Evolutionary conservation across 176 grass and related monocot genomes (phyloP).

Genomic region (Triticum turgidum): DNA sequence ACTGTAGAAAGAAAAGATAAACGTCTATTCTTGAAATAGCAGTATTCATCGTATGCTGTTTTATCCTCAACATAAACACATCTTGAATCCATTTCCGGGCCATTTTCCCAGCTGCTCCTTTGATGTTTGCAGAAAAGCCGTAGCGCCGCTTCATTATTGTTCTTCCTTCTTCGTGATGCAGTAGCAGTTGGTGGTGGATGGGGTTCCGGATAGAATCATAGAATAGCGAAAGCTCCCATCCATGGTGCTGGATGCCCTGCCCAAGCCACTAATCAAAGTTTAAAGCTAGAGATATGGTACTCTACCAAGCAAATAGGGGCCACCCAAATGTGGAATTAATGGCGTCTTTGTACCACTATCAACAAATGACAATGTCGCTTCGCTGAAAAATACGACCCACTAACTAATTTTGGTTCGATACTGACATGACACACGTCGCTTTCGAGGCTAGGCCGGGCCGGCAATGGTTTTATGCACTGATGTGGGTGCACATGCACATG

Average conservation of each 20-base stretch:
- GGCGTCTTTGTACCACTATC: background rate
- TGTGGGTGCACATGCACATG: slow-evolving; percentile 34
- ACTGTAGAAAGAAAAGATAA: background rate
- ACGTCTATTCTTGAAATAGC: background rate
- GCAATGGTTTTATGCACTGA: background rate
- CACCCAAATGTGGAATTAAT: background rate
- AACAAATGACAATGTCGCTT: background rate
- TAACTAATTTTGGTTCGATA: background rate
- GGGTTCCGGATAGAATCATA: slow-evolving; percentile 8
- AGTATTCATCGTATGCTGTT: background rate
- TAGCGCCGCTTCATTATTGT: background rate
- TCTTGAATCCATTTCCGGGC: background rate
- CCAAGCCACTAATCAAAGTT: background rate
- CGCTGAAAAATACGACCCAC: no score
- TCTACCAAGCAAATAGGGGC: background rate
- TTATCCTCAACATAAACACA: background rate
- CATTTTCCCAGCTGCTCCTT: background rate
- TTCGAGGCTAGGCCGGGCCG: background rate
- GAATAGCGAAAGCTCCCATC: background rate
- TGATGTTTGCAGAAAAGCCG: background rate
- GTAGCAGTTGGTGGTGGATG: background rate
- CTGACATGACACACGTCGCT: background rate
- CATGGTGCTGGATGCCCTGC: background rate
- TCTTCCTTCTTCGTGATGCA: background rate
- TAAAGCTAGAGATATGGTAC: background rate